Base-by-base conservation (phyloP, 2,329 filamentous ascomycete species). In the Colletotrichum sp. region DNA sequence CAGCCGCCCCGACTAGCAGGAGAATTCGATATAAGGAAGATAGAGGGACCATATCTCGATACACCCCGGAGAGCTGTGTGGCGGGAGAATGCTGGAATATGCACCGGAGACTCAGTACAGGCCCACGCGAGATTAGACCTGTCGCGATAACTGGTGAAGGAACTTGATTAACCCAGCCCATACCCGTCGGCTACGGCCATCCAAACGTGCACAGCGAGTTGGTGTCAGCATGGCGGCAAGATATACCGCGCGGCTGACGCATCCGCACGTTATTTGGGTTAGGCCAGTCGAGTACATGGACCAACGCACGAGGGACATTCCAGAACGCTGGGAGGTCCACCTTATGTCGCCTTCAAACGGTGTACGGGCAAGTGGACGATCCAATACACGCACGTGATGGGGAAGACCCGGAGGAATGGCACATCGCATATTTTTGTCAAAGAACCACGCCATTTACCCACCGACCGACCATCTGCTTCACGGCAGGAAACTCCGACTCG, bases 301-400 rank as follows among this genome's bases (percentile, higher is more conserved):
- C 25, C 28, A 44, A 48, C 64, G 66, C 71, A 71, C 71, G 66
- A 74, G 71, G 66, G 66, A 8, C 28, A 71, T 64, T 64, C 44
- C 57, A 39, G 19, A 64, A n/a, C 59, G 9, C 44, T 63, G 57
- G 57, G 39, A 70, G 66, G 71, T 16, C 65, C 57, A 55, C 65
- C 4, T 30, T 28, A 25, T 13, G 27, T n/a, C 12, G 22, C 39
- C 28, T 3, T n/a, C 28, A 55, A 19, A 30, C 68, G 8, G 52
- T 27, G 52, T 57, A 28, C n/a, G 52, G 27, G 30, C 39, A 66
- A 16, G 30, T 71, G 44, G 27, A 27, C 36, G 55, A 16, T 25
- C 22, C 25, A 59, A 22, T 22, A 22, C n/a, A 22, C n/a, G 44
- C n/a, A 22, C n/a, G 44, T 28, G 52, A 57, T 57, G 52, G 27